A percentile compares a stretch with the other conserved stretches of the same genome.
These are phyloP conservation scores for Diplodia sapinea DNA, from an alignment of 2,329 filamentous ascomycete genomes.

Conservation along the genomic window DNA sequence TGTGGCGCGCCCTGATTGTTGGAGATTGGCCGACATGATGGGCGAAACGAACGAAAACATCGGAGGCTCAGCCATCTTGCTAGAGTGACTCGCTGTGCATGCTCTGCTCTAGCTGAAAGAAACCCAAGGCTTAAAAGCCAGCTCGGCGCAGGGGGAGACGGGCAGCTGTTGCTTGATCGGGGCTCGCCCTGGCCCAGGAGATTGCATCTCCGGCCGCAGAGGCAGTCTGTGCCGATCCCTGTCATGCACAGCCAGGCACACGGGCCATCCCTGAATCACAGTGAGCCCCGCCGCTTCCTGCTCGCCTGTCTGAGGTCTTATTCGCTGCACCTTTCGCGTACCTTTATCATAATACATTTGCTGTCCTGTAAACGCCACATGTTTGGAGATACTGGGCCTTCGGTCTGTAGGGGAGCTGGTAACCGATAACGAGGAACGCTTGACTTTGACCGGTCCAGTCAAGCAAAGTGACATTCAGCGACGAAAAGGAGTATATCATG, in stretches of 20 bases:
- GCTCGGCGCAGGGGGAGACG: conserved; percentile 3
- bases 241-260: conserved; percentile 13
- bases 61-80: background rate
- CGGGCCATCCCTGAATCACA: conserved; percentile 11
- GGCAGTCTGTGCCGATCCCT: conserved; percentile 15
- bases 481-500: background rate
- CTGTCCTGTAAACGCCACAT: background rate
- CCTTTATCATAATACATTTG: background rate
- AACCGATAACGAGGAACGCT: background rate
- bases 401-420: background rate
- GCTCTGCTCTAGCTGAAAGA: background rate
- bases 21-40: conserved; percentile 18
- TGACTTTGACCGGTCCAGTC: background rate
- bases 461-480: background rate
- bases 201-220: conserved; percentile 15
- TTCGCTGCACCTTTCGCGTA: background rate
- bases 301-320: background rate
- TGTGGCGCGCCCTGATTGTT: background rate
- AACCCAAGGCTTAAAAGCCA: background rate
- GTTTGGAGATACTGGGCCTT: background rate
- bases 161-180: conserved; percentile 6
- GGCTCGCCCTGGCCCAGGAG: conserved; percentile 12
- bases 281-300: conserved; percentile 3
- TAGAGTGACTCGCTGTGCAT: background rate
- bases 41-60: conserved; percentile 19